Base-by-base conservation (phyloP, 2,329 filamentous ascomycete species). In the Colletotrichum incanum region DNA sequence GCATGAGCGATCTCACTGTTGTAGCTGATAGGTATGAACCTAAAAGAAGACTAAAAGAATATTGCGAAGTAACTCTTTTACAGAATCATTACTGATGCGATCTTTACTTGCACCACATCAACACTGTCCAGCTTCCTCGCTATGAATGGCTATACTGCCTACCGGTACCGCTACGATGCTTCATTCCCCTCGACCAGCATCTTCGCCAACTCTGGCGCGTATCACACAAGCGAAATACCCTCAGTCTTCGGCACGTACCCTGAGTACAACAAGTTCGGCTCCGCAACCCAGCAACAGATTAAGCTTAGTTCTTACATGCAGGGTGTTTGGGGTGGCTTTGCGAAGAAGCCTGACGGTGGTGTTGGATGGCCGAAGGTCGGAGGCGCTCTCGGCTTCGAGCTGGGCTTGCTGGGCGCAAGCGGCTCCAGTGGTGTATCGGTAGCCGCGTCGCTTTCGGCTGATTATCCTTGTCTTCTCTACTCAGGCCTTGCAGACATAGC, bases 221-320 rank as follows among this genome's bases (percentile, higher is more conserved):
- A 72, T 26, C 72, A 73, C 68, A 72, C 72, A 2, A 58, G 54
- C 52, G 72, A 73, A 7, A 73, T 73, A 31, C 68, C 68, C 28
- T 67, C 69, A 18, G 72, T 68, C 4, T 72, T 72, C n/a, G 72
- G 72, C 9, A 73, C 72, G 1, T 72, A 72, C 47, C 23, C 39
- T 4, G 26, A 34, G 26, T 73, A 72, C 37, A 49, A 23, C 41
- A 64, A 67, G 41, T 62, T 41, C n/a, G 68, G 56, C 16, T 18
- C 55, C n/a, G 39, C 54, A 26, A 65, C 59, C 5, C 45, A 28
- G 18, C 68, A 72, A 23, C 72, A 73, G 59, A 41, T 16, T 2
- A 50, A 54, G 16, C 41, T 73, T 9, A 72, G 72, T 28, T 54
- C 58, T 3, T 68, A 55, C 47, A 72, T 73, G 72, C 68, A 72